phyloP scores from a whole-genome alignment of 768 basidiomycete genomes.

The Leccinum subgranulosum region DNA sequence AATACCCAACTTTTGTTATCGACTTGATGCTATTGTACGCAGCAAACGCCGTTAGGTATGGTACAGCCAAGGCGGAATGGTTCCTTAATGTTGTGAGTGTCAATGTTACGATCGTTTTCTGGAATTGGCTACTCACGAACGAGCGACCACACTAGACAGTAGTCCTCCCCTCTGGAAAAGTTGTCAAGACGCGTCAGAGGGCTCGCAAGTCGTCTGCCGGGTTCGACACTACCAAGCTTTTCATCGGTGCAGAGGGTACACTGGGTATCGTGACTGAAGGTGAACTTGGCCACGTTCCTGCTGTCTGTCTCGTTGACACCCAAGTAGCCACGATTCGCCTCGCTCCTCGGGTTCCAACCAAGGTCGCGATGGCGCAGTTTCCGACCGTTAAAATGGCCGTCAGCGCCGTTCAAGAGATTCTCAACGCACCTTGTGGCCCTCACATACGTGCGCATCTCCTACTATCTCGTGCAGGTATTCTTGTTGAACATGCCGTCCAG shows the following conservation, averaged over 20 bases:
- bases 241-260: constrained; percentile 89
- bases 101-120: not conserved
- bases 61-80: constrained; percentile 87
- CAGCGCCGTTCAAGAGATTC: constrained; percentile 76
- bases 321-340: constrained; percentile 73
- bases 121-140: not conserved
- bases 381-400: constrained; percentile 75
- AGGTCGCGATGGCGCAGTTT: constrained; percentile 88
- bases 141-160: constrained; percentile 52
- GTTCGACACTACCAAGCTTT: constrained; percentile 83
- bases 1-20: not conserved
- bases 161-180: constrained; percentile 79
- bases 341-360: constrained; percentile 75
- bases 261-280: constrained; percentile 89
- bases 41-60: constrained; percentile 85
- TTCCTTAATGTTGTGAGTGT: constrained; percentile 70
- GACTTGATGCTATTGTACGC: not conserved
- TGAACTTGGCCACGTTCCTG: constrained; percentile 12
- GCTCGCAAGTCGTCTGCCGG: constrained; percentile 86
- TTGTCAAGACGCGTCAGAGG: constrained; percentile 80
- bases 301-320: not conserved
- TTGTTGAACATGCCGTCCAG: constrained; percentile 33
- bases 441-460: constrained; percentile 59
- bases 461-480: not conserved
- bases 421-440: constrained; percentile 62